Evolutionary conservation across 352 stramenopile genomes (phyloP), one percentile per base, ranked within the genome.

Genomic region (Phytophthora podocarpi): DNA sequence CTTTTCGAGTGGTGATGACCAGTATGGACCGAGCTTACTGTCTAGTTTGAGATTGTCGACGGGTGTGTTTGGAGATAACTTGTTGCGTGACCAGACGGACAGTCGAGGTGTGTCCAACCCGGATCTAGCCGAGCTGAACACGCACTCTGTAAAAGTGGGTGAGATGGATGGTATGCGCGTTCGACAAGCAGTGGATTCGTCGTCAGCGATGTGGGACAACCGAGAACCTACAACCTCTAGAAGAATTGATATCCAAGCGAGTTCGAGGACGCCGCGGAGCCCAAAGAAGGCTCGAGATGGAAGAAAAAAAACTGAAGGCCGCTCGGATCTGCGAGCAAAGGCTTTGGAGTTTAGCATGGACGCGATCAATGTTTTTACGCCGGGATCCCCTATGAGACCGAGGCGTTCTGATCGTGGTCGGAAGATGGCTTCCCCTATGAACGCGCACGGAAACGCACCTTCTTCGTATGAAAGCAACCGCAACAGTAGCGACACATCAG

Each of bases 41-140:
- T 47, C 70, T 9, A 64, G 39, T 16, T 48, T 80, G 26, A 63
- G 66, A 24, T 41, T 79, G 11, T 59, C 72, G 1, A 32, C 56
- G 0, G 53, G 64, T 23, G 45, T 72, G 28, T 82, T 77, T 40
- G 55, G 43, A 15, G 35, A 75, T 18, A 45, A 46, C 9, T 52
- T 47, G 9, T 62, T 59, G 16, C 42, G 48, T 5, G 55, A 49
- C 2, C 49, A 18, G n/a, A 31, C 2, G 0, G 54, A 52, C 27
- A n/a, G 8, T n/a, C 62, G 42, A 28, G 30, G 30, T 4, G 74
- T 72, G 55, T 78, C 65, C 4, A 89, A 89, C 40, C 68, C 62
- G 2, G 72, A 81, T 20, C 59, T 91, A 15, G 77, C 81, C 0
- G 81, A 91, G 55, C 59, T 92, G 12, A 95, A 93, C 35, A 79